Evolutionary conservation across 169 alveolate species (phyloP), one percentile per base, ranked within the genome.

Genomic region (Toxoplasma gondii): DNA sequence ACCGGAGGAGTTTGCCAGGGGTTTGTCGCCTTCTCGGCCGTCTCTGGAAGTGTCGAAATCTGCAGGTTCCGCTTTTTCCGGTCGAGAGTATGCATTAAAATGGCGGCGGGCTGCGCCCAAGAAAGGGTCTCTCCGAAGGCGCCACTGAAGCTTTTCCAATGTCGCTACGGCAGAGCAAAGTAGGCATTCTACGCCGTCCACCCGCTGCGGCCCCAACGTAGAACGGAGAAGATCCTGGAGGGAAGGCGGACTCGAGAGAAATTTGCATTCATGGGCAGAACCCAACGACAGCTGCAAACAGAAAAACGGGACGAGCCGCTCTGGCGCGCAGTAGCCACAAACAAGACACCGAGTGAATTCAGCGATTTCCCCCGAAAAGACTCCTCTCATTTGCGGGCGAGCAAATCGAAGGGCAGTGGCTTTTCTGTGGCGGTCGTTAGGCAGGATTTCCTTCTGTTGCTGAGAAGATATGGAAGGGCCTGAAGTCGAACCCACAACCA

Each of bases 301-400:
- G 5, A 39, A 82, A 31, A 82, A 82, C 29, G 90, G 90, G 12
- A 43, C 36, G 31, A 36, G 19, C 5, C 90, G 90, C 41, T 82
- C 67, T 39, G 90, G 90, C 36, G 90, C 17, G 90, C 90, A 22
- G 53, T 29, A 22, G 12, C 90, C 90, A 31, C 90, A 82, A 7
- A 24, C 44, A 24, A 82, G 90, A 43, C 90, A 82, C 9, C 67
- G 1, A 1, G 67, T 82, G 64, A 29, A 82, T 36, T 43, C 69
- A 16, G 54, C 41, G 44, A 82, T 7, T 36, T 38, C 0, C 4
- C 90, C 90, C 34, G 67, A 38, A 27, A 82, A 82, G 27, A 82
- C 90, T 9, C 10, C 53, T 24, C 19, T 36, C 29, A 82, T 19
- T 31, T 31, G 44, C 17, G 54, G 27, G 7, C 17, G 53, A 80